A percentile compares a stretch with the other conserved stretches of the same genome.
Evolutionary conservation across 352 stramenopile genomes (phyloP).

Genomic region (Aphanomyces stellatus): DNA sequence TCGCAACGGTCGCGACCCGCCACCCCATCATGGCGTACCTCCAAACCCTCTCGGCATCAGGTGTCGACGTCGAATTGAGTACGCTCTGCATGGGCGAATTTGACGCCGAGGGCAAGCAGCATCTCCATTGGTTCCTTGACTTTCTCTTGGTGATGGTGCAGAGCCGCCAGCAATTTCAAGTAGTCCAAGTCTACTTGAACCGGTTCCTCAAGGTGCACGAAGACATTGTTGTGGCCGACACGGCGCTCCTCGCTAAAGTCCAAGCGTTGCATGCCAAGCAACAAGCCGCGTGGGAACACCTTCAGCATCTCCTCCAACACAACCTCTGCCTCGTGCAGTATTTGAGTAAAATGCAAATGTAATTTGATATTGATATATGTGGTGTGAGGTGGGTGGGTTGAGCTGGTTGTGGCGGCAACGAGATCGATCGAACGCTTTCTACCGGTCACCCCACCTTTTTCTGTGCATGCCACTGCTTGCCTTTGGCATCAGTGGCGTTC

Average conservation of each 20-base stretch:
- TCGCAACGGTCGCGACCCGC: constrained; percentile 26
- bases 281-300: constrained; percentile 66
- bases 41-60: constrained; percentile 61
- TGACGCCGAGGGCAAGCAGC: constrained; percentile 55
- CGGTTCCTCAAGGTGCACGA: constrained; percentile 81
- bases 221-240: constrained; percentile 51
- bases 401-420: too few relatives aligned
- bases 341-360: constrained; percentile 85
- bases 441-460: too few relatives aligned
- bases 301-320: constrained; percentile 76
- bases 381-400: background rate
- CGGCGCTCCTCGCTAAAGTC: constrained; percentile 42
- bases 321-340: constrained; percentile 83
- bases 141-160: constrained; percentile 61
- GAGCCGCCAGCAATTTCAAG: constrained; percentile 59
- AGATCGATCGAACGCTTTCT: too few relatives aligned
- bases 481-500: too few relatives aligned
- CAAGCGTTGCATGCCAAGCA: constrained; percentile 48
- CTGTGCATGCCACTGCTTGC: too few relatives aligned
- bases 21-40: constrained; percentile 46
- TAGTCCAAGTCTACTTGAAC: constrained; percentile 79
- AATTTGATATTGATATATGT: constrained; percentile 19
- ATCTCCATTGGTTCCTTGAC: constrained; percentile 52
- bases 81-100: constrained; percentile 80
- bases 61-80: constrained; percentile 72